Conservation (phyloP, 495 filamentous ascomycete genomes). For the Neurospora intermedia region DNA sequence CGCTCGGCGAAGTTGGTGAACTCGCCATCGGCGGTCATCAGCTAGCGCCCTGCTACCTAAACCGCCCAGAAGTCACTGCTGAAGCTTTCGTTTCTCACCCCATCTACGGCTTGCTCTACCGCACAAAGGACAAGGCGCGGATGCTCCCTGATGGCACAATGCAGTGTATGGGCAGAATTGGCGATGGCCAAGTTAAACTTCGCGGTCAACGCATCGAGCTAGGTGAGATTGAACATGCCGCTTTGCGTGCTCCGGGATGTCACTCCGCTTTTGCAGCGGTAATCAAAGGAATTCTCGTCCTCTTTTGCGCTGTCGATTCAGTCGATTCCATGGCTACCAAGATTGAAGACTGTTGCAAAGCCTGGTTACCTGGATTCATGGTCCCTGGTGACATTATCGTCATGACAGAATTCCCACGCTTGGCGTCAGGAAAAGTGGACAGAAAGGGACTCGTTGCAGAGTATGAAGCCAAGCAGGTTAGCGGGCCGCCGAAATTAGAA, state of each 20-base stretch:
- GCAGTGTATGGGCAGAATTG: conserved; percentile 75
- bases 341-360: conserved; percentile 48
- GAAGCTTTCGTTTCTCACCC: conserved; percentile 52
- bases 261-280: conserved; percentile 50
- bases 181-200: conserved; percentile 69
- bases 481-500: not conserved
- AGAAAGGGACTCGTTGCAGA: conserved; percentile 49
- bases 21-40: conserved; percentile 72
- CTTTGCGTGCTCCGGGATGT: conserved; percentile 41
- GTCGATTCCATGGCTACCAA: conserved; percentile 16
- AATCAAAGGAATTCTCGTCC: conserved; percentile 48
- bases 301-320: conserved; percentile 49
- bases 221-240: conserved; percentile 67
- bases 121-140: conserved; percentile 75
- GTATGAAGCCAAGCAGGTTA: conserved; percentile 29
- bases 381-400: conserved; percentile 58
- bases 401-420: conserved; percentile 49
- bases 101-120: conserved; percentile 51
- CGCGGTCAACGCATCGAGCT: conserved; percentile 75
- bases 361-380: conserved; percentile 72
- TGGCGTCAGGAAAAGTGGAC: conserved; percentile 73
- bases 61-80: conserved; percentile 64
- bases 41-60: conserved; percentile 73
- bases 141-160: conserved; percentile 57
- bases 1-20: conserved; percentile 63